Evolutionary conservation across 2,329 filamentous ascomycete genomes (phyloP), one percentile per base, ranked within the genome.

Genomic region (Diaporthe capsici): DNA sequence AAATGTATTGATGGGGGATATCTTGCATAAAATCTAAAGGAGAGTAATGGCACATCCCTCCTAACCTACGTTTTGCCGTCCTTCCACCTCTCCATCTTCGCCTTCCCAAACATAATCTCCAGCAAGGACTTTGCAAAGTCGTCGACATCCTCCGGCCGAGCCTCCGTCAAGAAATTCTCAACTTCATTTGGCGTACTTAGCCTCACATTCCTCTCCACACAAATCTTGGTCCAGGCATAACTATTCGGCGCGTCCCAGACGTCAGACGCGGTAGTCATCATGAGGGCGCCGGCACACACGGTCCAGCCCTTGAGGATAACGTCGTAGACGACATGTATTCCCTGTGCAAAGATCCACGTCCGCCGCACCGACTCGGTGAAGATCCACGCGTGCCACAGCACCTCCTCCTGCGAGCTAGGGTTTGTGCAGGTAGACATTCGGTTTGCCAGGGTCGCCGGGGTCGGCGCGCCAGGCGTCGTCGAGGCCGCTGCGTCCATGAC

Each of bases 211-310:
- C 13, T 47, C 42, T 49, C 73, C 7, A 51, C 17, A n/a, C 39
- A 51, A 2, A 57, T 51, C 67, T 72, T 72, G 3, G 42, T 28
- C 75, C 75, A 76, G 6, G 53, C 60, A 28, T 71, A 49, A 28
- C 72, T 63, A 31, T 67, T 68, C 17, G 28, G 37, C 7, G 73
- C 75, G n/a, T 76, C 75, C 75, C 75, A 75, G 8, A 76, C 49
- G 0, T 44, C 68, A 17, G 57, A 31, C 22, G 28, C 42, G 2
- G 68, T 42, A 2, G 75, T 75, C 22, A 75, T 10, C n/a, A 13
- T 57, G 20, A 72, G 65, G 3, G 73, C 53, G 9, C 53, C 68
- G 22, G n/a, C 25, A 22, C 73, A 75, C 20, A 39, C 10, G 2
- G 53, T 44, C 73, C 51, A 61, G 12, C 73, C 67, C 20, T 58